Evolutionary conservation across 2,329 filamentous ascomycete species (phyloP), one percentile per base, ranked within the genome.

Genomic region (Penicillium sp.): DNA sequence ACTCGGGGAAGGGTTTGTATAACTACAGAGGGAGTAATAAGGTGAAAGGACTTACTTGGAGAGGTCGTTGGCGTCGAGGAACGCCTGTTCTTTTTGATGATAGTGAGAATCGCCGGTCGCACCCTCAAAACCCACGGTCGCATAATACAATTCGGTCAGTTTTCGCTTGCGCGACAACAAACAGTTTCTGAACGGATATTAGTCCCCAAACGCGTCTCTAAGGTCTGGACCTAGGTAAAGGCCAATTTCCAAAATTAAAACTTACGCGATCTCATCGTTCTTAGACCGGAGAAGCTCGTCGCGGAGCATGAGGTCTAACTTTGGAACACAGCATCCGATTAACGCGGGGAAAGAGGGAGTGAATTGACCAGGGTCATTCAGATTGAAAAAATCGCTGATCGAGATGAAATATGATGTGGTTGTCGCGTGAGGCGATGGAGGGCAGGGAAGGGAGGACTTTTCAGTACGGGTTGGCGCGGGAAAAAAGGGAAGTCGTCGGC

Each of bases 151-250:
- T 80, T 95, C 90, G 75, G 89, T 88, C 74, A 96, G 84, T 83
- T 96, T 96, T 77, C 91, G 88, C 85, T 96, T 95, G 78, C 90
- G 89, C 83, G 90, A 91, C 77, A 83, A 84, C 82, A 90, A 85
- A 84, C 79, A 80, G 71, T 73, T 75, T 74, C 78, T 80, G 51
- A 68, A 64, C 73, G 59, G 57, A 66, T 67, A 66, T 77, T 63
- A 76, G 74, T 71, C 65, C 29, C 41, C 62, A 68, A 65, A 62
- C 63, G 57, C 49, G 61, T 60, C 65, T 50, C 24, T 53, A 45
- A 26, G 10, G 29, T 54, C 53, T 53, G 65, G 53, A 55, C 31
- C 7, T 2, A 47, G 27, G 59, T 35, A 63, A 60, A 63, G 49
- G 61, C 59, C 27, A 69, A 67, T 69, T 62, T 68, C 58, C 49